These are phyloP conservation scores for Blepharisma stoltei DNA, from an alignment of 73 alveolate genomes.

Conservation along the genomic window DNA sequence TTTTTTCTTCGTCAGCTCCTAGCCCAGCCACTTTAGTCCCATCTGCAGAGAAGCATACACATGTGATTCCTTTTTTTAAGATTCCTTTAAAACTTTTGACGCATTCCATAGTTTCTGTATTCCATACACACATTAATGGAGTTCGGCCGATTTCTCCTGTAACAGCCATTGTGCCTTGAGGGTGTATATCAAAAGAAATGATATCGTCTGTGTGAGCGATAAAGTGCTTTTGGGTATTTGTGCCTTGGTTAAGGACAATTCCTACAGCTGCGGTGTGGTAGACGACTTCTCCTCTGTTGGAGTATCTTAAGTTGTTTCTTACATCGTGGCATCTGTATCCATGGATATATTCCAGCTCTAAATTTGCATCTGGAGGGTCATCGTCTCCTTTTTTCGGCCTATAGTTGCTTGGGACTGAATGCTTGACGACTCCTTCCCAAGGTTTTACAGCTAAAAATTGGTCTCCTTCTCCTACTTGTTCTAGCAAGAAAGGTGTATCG, in stretches of 20 bases:
- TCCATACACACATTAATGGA: constrained; percentile 93
- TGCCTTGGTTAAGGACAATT: constrained; percentile 68
- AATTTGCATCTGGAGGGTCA: constrained; percentile 90
- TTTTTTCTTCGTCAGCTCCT: constrained; percentile 96
- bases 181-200: constrained; percentile 88
- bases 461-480: constrained; percentile 78
- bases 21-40: constrained; percentile 88
- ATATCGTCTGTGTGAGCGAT: constrained; percentile 94
- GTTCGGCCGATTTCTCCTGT: constrained; percentile 97
- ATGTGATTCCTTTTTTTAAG: constrained; percentile 86
- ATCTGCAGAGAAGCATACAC: constrained; percentile 88
- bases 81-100: constrained; percentile 77
- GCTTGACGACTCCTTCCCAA: constrained; percentile 83
- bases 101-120: constrained; percentile 80
- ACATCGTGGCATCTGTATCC: constrained; percentile 99
- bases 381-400: constrained; percentile 83
- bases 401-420: constrained; percentile 68
- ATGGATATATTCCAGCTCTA: constrained; percentile 91
- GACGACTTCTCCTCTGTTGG: constrained; percentile 68
- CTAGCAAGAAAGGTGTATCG: constrained; percentile 61
- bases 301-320: constrained; percentile 91
- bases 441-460: constrained; percentile 70
- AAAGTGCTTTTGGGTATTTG: constrained; percentile 73
- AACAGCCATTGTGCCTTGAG: constrained; percentile 77
- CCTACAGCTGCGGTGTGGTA: constrained; percentile 98